phyloP scores from a whole-genome alignment of 257 asterid species.

The Solanum lycopersicoides region DNA sequence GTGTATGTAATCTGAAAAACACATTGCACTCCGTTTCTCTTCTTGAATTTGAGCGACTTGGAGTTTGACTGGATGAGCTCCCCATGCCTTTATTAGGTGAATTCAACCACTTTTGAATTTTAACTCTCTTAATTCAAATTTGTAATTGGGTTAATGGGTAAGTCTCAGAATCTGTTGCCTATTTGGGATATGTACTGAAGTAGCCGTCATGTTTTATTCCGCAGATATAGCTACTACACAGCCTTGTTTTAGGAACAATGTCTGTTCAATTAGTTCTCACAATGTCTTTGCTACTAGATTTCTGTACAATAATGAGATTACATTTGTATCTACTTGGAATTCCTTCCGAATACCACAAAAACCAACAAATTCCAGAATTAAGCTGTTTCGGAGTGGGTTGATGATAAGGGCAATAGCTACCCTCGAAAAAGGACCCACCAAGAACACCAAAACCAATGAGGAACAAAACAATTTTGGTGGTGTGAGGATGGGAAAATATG shows the following conservation, averaged over 20 bases:
- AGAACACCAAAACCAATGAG: slow-evolving; percentile 13
- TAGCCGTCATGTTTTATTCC: not conserved
- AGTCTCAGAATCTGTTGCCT: not conserved
- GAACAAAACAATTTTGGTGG: slow-evolving; percentile 20
- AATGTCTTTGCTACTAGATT: slow-evolving; percentile 16
- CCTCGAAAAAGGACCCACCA: slow-evolving; percentile 33
- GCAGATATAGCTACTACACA: slow-evolving; percentile 88
- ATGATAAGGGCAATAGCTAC: slow-evolving; percentile 61
- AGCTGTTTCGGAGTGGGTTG: slow-evolving; percentile 34
- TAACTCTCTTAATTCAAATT: not conserved
- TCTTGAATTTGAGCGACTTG: slow-evolving; percentile 18
- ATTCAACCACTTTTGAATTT: not conserved
- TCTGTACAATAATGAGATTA: slow-evolving; percentile 31
- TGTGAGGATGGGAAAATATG: slow-evolving; percentile 30
- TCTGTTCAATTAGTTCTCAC: slow-evolving; percentile 38
- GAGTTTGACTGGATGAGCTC: slow-evolving; percentile 68
- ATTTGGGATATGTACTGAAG: not conserved
- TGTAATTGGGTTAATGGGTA: not conserved
- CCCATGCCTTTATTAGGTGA: slow-evolving; percentile 93
- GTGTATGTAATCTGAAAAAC: slow-evolving; percentile 5
- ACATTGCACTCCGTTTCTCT: not conserved
- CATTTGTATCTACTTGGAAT: slow-evolving; percentile 31
- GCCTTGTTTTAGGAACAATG: slow-evolving; percentile 49
- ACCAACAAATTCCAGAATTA: slow-evolving; percentile 14
- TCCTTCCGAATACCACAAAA: slow-evolving; percentile 17